Base-by-base conservation (phyloP, 371 early-diverging fungal species). In the Homolaphlyctis polyrhiza region DNA sequence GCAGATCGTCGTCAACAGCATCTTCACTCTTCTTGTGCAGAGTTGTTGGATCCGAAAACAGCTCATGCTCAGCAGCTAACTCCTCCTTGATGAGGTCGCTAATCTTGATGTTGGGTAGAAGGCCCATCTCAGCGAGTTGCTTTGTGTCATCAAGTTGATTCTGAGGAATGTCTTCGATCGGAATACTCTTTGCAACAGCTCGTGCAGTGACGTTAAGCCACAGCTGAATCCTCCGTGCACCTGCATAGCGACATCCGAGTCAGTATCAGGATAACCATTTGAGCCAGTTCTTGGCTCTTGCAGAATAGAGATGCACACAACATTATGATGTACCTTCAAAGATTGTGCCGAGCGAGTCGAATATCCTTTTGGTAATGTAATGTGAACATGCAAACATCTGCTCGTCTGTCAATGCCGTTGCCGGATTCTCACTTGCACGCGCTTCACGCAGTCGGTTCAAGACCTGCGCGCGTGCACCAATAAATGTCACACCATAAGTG, bases 401-500 rank as follows among this genome's bases (percentile, higher is more conserved):
- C 8, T 67, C 67, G 58, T 76, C 74, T 4, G 77, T 68, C 51
- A 79, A 62, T n/a, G 67, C 66, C 35, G 67, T 47, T 0, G 63
- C 69, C n/a, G 62, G 60, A 1, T 57, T 27, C 47, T 71, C 47
- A 13, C 48, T 57, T 0, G 35, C 64, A 14, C 64, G 60, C 13
- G 65, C 60, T 58, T 74, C 80, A 43, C 55, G 60, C 61, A 98
- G 81, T 35, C 96, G 86, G 50, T 83, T 87, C 32, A 80, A 79
- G 65, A 98, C 94, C 76, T 98, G 97, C 16, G 83, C 81, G 49
- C 89, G 82, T 14, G 98, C 98, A 45, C 99, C 99, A 34, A 95
- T 78, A 65, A 94, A 89, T 2, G 99, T 97, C 36, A 98, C 98
- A 60, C 99, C 99, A 58, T 98, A 98, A 13, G 96, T 96, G 71